Evolutionary conservation across 768 basidiomycete species (phyloP), one percentile per base, ranked within the genome.

Genomic region (Mycena vulgaris): DNA sequence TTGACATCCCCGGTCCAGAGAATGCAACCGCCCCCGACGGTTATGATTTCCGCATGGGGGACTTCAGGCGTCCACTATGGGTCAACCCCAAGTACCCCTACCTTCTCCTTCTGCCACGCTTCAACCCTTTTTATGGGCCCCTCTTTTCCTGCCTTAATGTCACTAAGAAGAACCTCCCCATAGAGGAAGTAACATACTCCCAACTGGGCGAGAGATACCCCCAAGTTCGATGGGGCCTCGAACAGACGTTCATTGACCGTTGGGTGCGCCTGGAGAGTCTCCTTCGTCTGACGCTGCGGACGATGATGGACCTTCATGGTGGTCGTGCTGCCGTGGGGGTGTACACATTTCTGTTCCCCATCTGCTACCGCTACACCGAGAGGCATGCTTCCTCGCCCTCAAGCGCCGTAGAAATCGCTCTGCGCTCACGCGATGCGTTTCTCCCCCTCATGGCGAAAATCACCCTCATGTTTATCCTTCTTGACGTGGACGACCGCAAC

Each of bases 381-480:
- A 33, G 70, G 42, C 33, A 53, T 52, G 61, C 66, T 5, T 9
- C 23, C 23, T 63, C 66, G 55, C 61, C 23, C 21, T 58, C 65
- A 0, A 47, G 30, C n/a, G 66, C 70, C 21, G 23, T 63, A 25
- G 47, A 63, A 1, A 51, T 60, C 23, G 67, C 63, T 33, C 48
- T 72, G 51, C 52, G 53, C 51, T 68, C 71, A 2, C 67, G 67
- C 25, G 71, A 72, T 48, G 62, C 63, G 21, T 72, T 72, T 48
- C 67, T 72, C 14, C 71, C 71, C 7, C 30, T 72, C 3, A 68
- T 72, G 58, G 66, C 63, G 28, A 33, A 62, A 23, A 55, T 68
- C 33, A 61, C 63, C 19, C 45, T 72, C 21, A 48, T 68, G 39
- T 61, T 68, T 16, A 61, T 67, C n/a, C 49, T 68, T 35, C 63